phyloP scores from a whole-genome alignment of 2,329 filamentous ascomycete species.

The Tothia fuscella region DNA sequence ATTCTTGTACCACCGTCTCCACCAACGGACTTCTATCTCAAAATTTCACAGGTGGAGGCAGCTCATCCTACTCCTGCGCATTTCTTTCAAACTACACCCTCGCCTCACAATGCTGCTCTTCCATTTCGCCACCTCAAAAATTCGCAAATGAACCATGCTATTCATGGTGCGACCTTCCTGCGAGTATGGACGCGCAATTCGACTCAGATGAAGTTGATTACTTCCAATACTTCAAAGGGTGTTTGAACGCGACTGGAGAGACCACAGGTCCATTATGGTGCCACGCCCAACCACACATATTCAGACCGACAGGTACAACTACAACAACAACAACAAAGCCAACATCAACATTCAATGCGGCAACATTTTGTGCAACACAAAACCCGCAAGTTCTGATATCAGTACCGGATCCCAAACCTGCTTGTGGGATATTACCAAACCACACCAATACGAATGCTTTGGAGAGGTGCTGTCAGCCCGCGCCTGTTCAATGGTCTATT shows the following conservation, averaged over 20 bases:
- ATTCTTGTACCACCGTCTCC: slow-evolving; percentile 1
- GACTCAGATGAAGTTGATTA: slow-evolving; percentile 1
- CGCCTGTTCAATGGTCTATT: not conserved
- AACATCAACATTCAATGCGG: slow-evolving; percentile 5
- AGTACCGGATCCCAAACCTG: not conserved
- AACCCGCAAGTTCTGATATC: not conserved
- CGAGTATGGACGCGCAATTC: slow-evolving; percentile 7
- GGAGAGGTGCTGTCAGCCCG: slow-evolving; percentile 7
- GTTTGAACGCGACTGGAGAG: slow-evolving; percentile 8
- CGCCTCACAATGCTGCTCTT: slow-evolving; percentile 6
- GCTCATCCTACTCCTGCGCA: slow-evolving; percentile 6
- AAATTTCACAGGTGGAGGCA: slow-evolving; percentile 1
- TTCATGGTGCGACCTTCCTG: slow-evolving; percentile 9
- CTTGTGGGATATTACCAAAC: slow-evolving; percentile 4
- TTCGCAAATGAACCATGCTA: slow-evolving; percentile 8
- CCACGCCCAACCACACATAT: slow-evolving; percentile 5
- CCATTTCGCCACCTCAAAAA: not conserved
- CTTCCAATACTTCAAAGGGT: slow-evolving; percentile 9
- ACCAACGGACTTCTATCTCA: slow-evolving; percentile 1
- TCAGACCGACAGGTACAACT: not conserved
- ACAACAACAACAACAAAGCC: not conserved
- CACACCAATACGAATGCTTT: not conserved
- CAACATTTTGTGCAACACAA: slow-evolving; percentile 1
- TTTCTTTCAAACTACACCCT: slow-evolving; percentile 8
- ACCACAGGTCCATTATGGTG: slow-evolving; percentile 3